A percentile compares a stretch with the other conserved stretches of the same genome.
phyloP scores from a whole-genome alignment of 2,329 filamentous ascomycete species.

The Tolypocladium capitatum region DNA sequence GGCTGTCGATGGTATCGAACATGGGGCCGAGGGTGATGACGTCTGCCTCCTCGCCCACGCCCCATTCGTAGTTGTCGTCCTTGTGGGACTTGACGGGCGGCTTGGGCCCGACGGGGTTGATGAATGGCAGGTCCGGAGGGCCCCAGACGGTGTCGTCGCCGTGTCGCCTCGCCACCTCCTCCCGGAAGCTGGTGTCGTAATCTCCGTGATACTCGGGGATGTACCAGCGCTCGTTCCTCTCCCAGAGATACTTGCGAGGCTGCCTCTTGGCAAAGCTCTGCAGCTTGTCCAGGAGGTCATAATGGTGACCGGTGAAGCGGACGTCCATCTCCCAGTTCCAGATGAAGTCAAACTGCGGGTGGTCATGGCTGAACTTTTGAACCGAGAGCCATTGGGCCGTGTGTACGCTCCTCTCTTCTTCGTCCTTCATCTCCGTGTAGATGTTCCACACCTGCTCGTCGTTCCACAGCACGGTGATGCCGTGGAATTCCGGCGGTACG shows the following conservation, averaged over 20 bases:
- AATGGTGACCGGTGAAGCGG: slow-evolving; percentile 67
- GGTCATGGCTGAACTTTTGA: slow-evolving; percentile 61
- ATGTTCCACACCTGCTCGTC: slow-evolving; percentile 60
- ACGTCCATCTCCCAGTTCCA: slow-evolving; percentile 88
- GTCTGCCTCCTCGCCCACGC: slow-evolving; percentile 63
- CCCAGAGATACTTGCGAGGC: slow-evolving; percentile 61
- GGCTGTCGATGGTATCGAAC: slow-evolving; percentile 59
- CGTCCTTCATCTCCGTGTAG: slow-evolving; percentile 63
- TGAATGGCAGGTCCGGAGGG: slow-evolving; percentile 41
- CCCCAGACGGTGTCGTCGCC: slow-evolving; percentile 53
- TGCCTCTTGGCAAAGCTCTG: slow-evolving; percentile 50
- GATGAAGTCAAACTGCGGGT: slow-evolving; percentile 67
- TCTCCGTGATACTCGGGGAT: slow-evolving; percentile 55
- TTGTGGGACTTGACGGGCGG: slow-evolving; percentile 45
- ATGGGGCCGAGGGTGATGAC: slow-evolving; percentile 66
- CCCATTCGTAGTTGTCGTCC: slow-evolving; percentile 61
- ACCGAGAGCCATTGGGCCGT: slow-evolving; percentile 57
- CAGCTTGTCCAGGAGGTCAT: slow-evolving; percentile 60
- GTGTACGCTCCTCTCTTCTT: slow-evolving; percentile 38
- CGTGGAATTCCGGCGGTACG: slow-evolving; percentile 56
- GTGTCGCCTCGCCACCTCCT: slow-evolving; percentile 42
- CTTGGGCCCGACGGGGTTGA: slow-evolving; percentile 48
- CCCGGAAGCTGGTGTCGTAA: slow-evolving; percentile 54
- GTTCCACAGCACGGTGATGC: slow-evolving; percentile 63
- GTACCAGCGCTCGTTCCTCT: slow-evolving; percentile 59